phyloP scores from a whole-genome alignment of 768 basidiomycete species.

The Lactifluus hygrophoroides region DNA sequence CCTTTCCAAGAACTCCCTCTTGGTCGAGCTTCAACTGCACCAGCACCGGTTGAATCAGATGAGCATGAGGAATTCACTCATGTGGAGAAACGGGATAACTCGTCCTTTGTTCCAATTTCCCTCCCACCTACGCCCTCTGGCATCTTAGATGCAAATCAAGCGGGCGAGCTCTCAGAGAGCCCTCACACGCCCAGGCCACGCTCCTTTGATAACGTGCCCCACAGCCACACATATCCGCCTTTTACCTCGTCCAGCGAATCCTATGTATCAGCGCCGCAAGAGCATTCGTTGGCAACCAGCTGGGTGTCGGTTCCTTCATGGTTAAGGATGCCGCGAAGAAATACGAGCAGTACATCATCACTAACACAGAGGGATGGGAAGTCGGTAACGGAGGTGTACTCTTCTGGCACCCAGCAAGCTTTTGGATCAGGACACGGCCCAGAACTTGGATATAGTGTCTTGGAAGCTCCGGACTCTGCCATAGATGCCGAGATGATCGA shows the following conservation, averaged over 20 bases:
- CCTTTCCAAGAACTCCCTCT: slow-evolving; percentile 56
- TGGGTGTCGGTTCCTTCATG: slow-evolving; percentile 21
- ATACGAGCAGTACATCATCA: neutral
- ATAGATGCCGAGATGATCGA: slow-evolving; percentile 57
- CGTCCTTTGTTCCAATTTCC: slow-evolving; percentile 40
- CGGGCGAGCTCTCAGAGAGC: neutral
- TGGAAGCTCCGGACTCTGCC: slow-evolving; percentile 60
- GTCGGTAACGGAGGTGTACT: slow-evolving; percentile 23
- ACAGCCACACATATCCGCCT: slow-evolving; percentile 19
- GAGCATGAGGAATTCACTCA: slow-evolving; percentile 63
- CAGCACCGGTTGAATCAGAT: slow-evolving; percentile 28
- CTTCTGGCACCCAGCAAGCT: slow-evolving; percentile 30
- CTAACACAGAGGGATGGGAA: slow-evolving; percentile 7
- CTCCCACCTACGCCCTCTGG: neutral
- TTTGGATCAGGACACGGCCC: slow-evolving; percentile 22
- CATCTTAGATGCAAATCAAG: neutral
- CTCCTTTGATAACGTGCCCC: neutral
- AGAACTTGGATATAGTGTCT: slow-evolving; percentile 52
- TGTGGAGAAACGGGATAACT: slow-evolving; percentile 43
- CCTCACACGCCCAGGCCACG: slow-evolving; percentile 6
- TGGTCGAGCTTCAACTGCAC: slow-evolving; percentile 26
- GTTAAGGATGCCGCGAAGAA: slow-evolving; percentile 16
- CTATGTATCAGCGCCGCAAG: neutral
- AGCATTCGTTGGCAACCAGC: slow-evolving; percentile 13
- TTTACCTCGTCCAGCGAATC: slow-evolving; percentile 8